Evolutionary conservation across 2,329 filamentous ascomycete genomes (phyloP), one percentile per base, ranked within the genome.

Genomic region (Ophiostoma australiae): DNA sequence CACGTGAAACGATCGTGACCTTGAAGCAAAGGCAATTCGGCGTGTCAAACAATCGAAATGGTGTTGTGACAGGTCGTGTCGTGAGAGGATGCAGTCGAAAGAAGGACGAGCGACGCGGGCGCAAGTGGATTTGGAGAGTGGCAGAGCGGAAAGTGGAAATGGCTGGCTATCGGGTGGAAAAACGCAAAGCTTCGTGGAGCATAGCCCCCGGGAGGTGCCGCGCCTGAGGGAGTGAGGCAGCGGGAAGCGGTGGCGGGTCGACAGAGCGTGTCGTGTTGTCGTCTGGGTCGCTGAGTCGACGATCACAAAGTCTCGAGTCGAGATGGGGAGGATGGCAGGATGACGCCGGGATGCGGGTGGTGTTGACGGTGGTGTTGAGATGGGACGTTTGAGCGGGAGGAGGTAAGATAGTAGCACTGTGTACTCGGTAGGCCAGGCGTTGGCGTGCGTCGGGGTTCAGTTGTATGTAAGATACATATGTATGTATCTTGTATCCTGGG

Each of bases 301-400:
- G 58, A 63, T 31, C 58, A 17, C n/a, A 27, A 17, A 23, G 52
- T 8, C 44, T 10, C 37, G 37, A 39, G 44, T 48, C 44, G 44
- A 20, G 44, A 48, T 48, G 44, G 20, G 17, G 17, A 48, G 20
- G 17, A 68, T 61, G 55, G 55, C 39, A 63, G 6, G 58, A 71
- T 69, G 70, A 65, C 70, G 55, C 55, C 70, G 58, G 33, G 70
- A 69, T 67, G 58, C 39, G 33, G 58, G 70, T 69, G 55, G 58
- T 41, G 67, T 37, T 37, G 65, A 35, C 52, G 15, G 44, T 39
- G 33, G 17, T 63, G 58, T 6, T 8, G 58, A 63, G 27, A 63
- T 63, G 58, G 58, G 58, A 63, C 27, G 52, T 55, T 55, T 55
- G n/a, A 23, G 52, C 52, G 52, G 52, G 52, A 55, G 58, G 23